phyloP scores from a whole-genome alignment of 306 rosid species.

The Trichosanthes truncata region DNA sequence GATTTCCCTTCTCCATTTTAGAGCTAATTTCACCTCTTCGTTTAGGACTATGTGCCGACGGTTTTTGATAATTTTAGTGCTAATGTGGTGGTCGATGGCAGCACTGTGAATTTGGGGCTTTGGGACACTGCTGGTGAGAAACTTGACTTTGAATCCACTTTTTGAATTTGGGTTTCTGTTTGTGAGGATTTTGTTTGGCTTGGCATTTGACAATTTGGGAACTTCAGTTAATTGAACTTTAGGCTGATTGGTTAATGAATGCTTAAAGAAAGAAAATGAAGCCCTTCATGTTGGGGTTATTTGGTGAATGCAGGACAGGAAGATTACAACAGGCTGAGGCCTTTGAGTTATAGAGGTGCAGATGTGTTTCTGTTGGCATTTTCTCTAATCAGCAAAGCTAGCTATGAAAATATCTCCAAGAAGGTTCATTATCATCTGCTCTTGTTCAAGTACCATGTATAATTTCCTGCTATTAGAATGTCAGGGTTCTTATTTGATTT shows the following conservation, averaged over 20 bases:
- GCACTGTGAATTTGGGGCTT: constrained; percentile 81
- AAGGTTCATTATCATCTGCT: constrained; percentile 36
- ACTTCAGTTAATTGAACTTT: background rate
- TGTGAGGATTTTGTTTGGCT: background rate
- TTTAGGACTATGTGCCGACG: constrained; percentile 83
- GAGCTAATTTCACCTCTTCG: background rate
- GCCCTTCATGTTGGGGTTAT: background rate
- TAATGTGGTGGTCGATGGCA: constrained; percentile 91
- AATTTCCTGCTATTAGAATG: background rate
- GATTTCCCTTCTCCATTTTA: background rate
- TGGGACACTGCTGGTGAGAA: constrained; percentile 92
- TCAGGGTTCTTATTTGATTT: background rate
- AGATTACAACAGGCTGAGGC: constrained; percentile 92
- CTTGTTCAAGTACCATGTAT: background rate
- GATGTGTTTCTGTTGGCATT: constrained; percentile 91
- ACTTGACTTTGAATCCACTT: background rate
- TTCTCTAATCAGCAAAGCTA: constrained; percentile 91
- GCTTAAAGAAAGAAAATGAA: background rate
- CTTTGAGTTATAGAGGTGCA: constrained; percentile 90
- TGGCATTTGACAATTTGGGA: background rate
- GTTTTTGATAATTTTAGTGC: constrained; percentile 95
- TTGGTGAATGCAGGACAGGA: constrained; percentile 58
- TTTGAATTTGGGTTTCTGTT: constrained; percentile 1
- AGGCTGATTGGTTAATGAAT: background rate
- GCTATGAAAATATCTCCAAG: constrained; percentile 82